A percentile compares a stretch with the other conserved stretches of the same genome.
Evolutionary conservation across 208 protist species (phyloP).

Genomic region (Trypanosoma boissoni): DNA sequence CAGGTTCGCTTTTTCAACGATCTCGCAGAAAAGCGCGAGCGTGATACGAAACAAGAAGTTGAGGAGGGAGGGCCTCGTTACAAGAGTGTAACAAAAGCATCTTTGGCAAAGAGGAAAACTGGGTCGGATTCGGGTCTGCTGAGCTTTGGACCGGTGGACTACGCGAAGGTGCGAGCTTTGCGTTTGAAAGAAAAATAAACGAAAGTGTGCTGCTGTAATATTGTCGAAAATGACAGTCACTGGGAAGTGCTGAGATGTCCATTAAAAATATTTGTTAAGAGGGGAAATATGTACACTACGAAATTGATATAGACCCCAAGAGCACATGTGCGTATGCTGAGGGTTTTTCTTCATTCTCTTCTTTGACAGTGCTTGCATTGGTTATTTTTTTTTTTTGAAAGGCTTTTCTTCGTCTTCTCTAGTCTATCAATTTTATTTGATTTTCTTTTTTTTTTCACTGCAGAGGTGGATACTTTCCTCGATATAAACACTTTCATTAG

Average conservation of each 20-base stretch:
- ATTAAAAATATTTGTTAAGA: neutral
- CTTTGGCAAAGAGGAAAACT: slow-evolving; percentile 14
- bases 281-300: no score
- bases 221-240: neutral
- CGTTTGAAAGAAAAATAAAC: neutral
- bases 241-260: neutral
- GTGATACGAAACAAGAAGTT: neutral
- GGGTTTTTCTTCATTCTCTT: no score
- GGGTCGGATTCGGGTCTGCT: neutral
- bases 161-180: slow-evolving; percentile 22
- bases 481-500: no score
- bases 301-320: no score
- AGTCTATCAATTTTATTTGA: slow-evolving; percentile 6
- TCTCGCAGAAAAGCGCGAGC: slow-evolving; percentile 13
- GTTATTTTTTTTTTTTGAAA: no score
- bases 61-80: no score
- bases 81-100: slow-evolving; percentile 19
- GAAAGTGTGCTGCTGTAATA: neutral
- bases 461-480: no score
- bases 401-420: no score
- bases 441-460: slow-evolving; percentile 10
- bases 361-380: no score
- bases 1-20: slow-evolving; percentile 81
- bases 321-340: no score
- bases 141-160: slow-evolving; percentile 25